phyloP scores from a whole-genome alignment of 2,329 filamentous ascomycete genomes.

The Calonectria crousiana region DNA sequence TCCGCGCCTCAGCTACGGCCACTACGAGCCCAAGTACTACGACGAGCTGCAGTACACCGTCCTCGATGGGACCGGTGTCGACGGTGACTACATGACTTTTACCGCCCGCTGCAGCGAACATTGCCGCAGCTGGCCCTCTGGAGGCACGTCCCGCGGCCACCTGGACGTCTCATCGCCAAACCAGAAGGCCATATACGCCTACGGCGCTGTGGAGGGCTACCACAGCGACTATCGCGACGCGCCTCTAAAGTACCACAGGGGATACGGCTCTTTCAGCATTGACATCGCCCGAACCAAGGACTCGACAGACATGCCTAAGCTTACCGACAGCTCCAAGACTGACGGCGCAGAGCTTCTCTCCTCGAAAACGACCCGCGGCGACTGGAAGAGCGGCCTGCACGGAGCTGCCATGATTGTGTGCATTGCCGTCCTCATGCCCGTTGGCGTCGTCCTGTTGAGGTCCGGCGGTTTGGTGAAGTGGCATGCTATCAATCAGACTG shows the following conservation, averaged over 20 bases:
- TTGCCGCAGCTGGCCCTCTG: constrained; percentile 63
- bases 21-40: constrained; percentile 65
- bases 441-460: constrained; percentile 66
- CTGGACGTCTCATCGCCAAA: constrained; percentile 63
- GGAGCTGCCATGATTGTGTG: constrained; percentile 67
- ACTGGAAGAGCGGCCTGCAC: constrained; percentile 58
- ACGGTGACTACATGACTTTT: constrained; percentile 60
- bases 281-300: constrained; percentile 66
- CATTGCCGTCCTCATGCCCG: constrained; percentile 67
- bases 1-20: constrained; percentile 62
- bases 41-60: constrained; percentile 57
- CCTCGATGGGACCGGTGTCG: constrained; percentile 61
- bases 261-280: constrained; percentile 67
- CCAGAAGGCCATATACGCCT: constrained; percentile 67
- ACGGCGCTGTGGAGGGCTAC: constrained; percentile 61
- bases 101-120: constrained; percentile 63
- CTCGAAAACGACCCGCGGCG: constrained; percentile 46
- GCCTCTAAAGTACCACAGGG: constrained; percentile 63
- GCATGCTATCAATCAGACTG: constrained; percentile 66
- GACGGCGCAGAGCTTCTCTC: constrained; percentile 52
- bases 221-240: constrained; percentile 57
- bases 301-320: constrained; percentile 54
- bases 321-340: constrained; percentile 49
- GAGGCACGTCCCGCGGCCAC: constrained; percentile 50
- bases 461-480: constrained; percentile 64